phyloP scores from a whole-genome alignment of 2,329 filamentous ascomycete species.

The Fusarium kyushuense region DNA sequence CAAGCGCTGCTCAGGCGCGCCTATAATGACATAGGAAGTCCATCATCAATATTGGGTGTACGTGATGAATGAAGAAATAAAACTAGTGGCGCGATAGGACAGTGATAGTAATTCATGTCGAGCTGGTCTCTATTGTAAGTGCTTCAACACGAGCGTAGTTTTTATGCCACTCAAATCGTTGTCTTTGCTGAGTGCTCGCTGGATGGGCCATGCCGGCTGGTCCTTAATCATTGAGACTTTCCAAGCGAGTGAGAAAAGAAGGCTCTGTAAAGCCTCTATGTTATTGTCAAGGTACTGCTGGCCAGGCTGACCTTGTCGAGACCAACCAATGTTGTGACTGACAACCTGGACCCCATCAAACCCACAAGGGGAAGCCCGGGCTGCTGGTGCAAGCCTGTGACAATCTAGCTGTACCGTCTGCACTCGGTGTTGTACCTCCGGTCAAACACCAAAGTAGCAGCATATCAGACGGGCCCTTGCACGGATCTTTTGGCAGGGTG shows the following conservation, averaged over 20 bases:
- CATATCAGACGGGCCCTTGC: conserved; percentile 25
- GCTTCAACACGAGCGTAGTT: conserved; percentile 33
- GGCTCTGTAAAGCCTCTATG: neutral
- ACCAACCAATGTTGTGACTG: neutral
- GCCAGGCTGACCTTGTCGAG: neutral
- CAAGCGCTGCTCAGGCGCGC: conserved; percentile 36
- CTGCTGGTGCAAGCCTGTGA: conserved; percentile 15
- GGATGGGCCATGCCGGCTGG: neutral
- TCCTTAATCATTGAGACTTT: neutral
- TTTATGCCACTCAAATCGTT: conserved; percentile 1
- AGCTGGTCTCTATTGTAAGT: conserved; percentile 24
- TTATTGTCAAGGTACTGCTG: neutral
- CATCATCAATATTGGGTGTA: conserved; percentile 24
- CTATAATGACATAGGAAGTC: conserved; percentile 31
- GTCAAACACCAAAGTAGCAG: conserved; percentile 11
- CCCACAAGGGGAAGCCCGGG: neutral
- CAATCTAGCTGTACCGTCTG: conserved; percentile 17
- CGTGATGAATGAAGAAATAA: conserved; percentile 19
- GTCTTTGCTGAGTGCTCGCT: no score
- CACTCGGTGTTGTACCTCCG: conserved; percentile 39
- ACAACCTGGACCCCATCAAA: neutral
- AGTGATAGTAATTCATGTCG: conserved; percentile 17
- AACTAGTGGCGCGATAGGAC: conserved; percentile 26
- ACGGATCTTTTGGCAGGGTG: conserved; percentile 33
- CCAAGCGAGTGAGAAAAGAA: no score